Evolutionary conservation across 2,329 filamentous ascomycete genomes (phyloP), one percentile per base, ranked within the genome.

Genomic region (Akanthomyces uredinophilus): DNA sequence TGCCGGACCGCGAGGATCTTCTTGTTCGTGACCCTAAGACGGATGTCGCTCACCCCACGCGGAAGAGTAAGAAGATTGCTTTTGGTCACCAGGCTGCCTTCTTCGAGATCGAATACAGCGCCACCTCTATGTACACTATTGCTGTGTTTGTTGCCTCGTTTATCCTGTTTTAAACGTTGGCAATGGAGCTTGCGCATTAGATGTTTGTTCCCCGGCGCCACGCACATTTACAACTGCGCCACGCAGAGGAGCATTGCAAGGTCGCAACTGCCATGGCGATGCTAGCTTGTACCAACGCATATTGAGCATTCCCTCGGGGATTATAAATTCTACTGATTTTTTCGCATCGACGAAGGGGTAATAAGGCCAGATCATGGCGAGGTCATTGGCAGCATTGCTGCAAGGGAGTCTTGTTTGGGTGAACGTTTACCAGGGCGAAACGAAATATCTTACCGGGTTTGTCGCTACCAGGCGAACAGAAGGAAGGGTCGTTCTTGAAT

Each of bases 1-100:
- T 85, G 74, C 83, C 84, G 0, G 81, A 85, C 37, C 79, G 85
- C 18, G 81, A 86, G 68, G 78, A 84, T 6, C 72, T 88, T 16
- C 73, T 88, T 50, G 73, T 77, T 5, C 77, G 84, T 11, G 84
- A 87, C 67, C 71, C 77, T 37, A 81, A 83, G 72, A 83, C 81
- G 5, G 76, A 78, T 22, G 77, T 84, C n/a, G 81, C 81, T 3
- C 77, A 82, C 65, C 82, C 82, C 5, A 79, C 79, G 0, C 72
- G 73, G 5, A 66, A 73, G 66, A 81, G 78, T 73, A 83, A 83
- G 75, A 83, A 82, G 73, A 81, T 81, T 68, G 79, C 81, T 1
- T 83, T 83, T 67, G 78, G 78, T 54, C 78, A 77, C 37, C 79
- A 82, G 70, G 80, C 80, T 10, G 79, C 80, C 20, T 83, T 79